Evolutionary conservation across 2,329 filamentous ascomycete species (phyloP), one percentile per base, ranked within the genome.

Genomic region (Orbilia blumenaviensis): DNA sequence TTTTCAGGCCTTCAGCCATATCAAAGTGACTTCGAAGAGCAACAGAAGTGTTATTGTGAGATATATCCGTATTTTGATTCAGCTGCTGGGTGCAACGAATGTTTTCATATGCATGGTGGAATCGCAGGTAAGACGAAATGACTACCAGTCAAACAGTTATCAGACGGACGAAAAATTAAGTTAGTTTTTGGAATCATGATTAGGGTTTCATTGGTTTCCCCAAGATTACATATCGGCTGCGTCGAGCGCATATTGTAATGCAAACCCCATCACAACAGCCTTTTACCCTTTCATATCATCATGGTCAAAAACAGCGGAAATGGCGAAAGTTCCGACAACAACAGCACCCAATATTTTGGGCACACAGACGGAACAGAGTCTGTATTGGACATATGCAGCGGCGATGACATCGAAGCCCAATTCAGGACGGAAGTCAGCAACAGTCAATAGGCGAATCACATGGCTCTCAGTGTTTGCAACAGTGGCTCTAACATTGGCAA

Each of bases 1-100:
- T 64, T 75, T n/a, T 36, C 42, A 2, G 71, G 63, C 0, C 38
- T 75, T 12, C 71, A 60, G n/a, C 34, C 56, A 12, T 75, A 75
- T 42, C 38, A 75, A n/a, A 34, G 29, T 29, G 12, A 23, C 3
- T 75, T 52, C 34, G 71, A 75, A 6, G 27, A 38, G 5, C 71
- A 75, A 16, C 71, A 68, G 29, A 18, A 58, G 32, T 75, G 71
- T 36, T 75, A 27, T 34, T 75, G 71, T 34, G 36, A 60, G 29
- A 58, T 48, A 50, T 75, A 75, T 23, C 71, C 71, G 16, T 75
- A 75, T 25, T 75, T 52, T n/a, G 71, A 75, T 48, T 58, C 71
- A n/a, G 36, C 60, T 50, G 50, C 16, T 23, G 71, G 71, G 8
- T 75, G 71, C 18, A 75, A 75, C 18, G 62, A 75, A 18, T 75